A percentile compares a stretch with the other conserved stretches of the same genome.
Evolutionary conservation across 805 yeast species (phyloP).

Genomic region (Debaryomyces maramus): DNA sequence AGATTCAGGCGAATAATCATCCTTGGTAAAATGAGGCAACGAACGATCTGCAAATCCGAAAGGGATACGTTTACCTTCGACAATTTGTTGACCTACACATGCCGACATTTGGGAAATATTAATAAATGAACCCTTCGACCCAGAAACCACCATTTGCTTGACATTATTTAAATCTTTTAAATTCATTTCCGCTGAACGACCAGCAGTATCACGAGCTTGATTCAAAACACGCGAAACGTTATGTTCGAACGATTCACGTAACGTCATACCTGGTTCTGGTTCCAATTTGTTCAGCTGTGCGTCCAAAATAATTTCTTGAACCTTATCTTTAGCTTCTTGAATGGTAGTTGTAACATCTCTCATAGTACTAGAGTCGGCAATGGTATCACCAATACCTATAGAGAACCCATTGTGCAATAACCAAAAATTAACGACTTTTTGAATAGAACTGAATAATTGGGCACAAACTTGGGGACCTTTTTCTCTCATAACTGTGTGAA

Average conservation of each 20-base stretch:
- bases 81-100: constrained; percentile 99
- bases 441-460: constrained; percentile 84
- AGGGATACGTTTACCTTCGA: constrained; percentile 98
- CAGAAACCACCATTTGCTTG: constrained; percentile 98
- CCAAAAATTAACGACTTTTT: constrained; percentile 96
- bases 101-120: constrained; percentile 99
- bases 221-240: constrained; percentile 92
- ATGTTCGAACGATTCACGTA: constrained; percentile 97
- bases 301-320: constrained; percentile 87
- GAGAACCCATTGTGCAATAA: constrained; percentile 94
- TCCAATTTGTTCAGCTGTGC: constrained; percentile 87
- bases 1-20: constrained; percentile 97
- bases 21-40: constrained; percentile 96
- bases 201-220: constrained; percentile 99
- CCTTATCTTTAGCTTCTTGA: constrained; percentile 89
- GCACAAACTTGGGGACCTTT: constrained; percentile 93
- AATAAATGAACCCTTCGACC: constrained; percentile 98
- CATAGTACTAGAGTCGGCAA: constrained; percentile 97
- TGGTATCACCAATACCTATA: constrained; percentile 99
- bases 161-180: constrained; percentile 93
- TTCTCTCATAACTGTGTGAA: constrained; percentile 96
- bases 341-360: constrained; percentile 89
- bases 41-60: constrained; percentile 96
- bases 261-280: constrained; percentile 99
- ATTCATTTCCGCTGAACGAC: constrained; percentile 96